Percentiles rank a stretch among this genome's conserved stretches.
Conservation (phyloP, 805 yeast species). For the Brettanomyces bruxellensis region DNA sequence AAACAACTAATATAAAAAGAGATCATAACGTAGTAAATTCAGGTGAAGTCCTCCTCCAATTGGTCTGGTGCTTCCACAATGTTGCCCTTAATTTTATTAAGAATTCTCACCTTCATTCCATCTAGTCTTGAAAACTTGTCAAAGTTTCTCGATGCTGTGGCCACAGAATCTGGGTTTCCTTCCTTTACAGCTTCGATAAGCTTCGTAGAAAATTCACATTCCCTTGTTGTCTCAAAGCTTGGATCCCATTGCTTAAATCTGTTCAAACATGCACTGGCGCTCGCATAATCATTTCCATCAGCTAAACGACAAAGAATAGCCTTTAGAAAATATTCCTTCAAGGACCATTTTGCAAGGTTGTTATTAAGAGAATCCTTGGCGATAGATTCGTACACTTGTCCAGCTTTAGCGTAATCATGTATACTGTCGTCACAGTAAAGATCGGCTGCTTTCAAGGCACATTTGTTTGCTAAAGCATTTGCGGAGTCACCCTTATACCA, state of each 20-base stretch:
- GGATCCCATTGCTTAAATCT: conserved; percentile 66
- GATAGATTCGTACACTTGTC: conserved; percentile 66
- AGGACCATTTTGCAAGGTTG: conserved; percentile 76
- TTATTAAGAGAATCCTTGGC: conserved; percentile 70
- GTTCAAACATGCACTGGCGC: conserved; percentile 65
- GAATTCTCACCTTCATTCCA: conserved; percentile 78
- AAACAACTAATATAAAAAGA: not conserved
- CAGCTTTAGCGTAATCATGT: conserved; percentile 69
- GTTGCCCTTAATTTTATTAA: conserved; percentile 67
- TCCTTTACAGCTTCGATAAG: conserved; percentile 66
- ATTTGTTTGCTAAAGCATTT: conserved; percentile 80
- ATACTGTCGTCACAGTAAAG: conserved; percentile 53
- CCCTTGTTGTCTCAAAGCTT: conserved; percentile 66
- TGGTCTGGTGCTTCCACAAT: conserved; percentile 23
- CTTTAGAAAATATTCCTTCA: conserved; percentile 86
- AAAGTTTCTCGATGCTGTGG: conserved; percentile 67
- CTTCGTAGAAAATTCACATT: conserved; percentile 57
- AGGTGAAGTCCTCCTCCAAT: conserved; percentile 28
- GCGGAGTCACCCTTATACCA: conserved; percentile 95
- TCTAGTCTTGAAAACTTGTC: conserved; percentile 87
- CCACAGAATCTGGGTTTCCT: conserved; percentile 70
- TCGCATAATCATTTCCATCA: conserved; percentile 67
- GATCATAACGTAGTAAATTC: not conserved
- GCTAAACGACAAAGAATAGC: conserved; percentile 78
- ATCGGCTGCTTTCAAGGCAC: conserved; percentile 84